Base-by-base conservation (phyloP, 176 grass and related monocot genomes). In the Typha latifolia region DNA sequence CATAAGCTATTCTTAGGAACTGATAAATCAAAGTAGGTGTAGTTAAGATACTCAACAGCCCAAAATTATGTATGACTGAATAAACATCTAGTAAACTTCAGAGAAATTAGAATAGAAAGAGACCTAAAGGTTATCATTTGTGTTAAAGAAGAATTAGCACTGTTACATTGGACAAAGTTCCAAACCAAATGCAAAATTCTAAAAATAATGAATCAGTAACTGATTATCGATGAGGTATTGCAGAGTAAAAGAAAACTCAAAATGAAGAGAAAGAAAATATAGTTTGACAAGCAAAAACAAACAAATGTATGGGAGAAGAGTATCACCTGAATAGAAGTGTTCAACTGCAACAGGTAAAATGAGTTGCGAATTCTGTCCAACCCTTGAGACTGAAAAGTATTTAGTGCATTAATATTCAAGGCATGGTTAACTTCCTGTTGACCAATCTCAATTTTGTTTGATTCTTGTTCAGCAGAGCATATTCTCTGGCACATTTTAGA, bases 291-390 rank as follows among this genome's bases (percentile, higher is more conserved):
- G 15, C 3, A 20, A 57, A 18, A 57, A 10, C 10, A 57, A 57
- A 57, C 52, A 18, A 57, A 57, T 57, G 52, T 10, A 57, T 20
- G 9, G 16, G 19, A 18, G 52, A 57, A 20, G 18, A 55, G 14
- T 55, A 55, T 20, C 5, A 65, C 63, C 63, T 65, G 32, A 65
- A 65, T 29, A 65, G 63, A 47, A 32, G 29, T 14, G 16, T 65
- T 65, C 14, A 12, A n/a, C 2, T 65, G 63, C 63, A 65, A n/a
- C 31, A 65, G 32, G 16, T 37, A 0, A 47, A 65, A 19, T 65
- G 63, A 31, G 15, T 43, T 65, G 16, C 14, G 5, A 65, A 65
- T 65, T 20, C n/a, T 64, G 26, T 65, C 63, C 24, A 16, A 1
- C 12, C 14, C 29, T 43, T 47, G 63, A 19, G 63, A 65, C 15